Base-by-base conservation (phyloP, 2,329 filamentous ascomycete species). In the Penicillium sp. region DNA sequence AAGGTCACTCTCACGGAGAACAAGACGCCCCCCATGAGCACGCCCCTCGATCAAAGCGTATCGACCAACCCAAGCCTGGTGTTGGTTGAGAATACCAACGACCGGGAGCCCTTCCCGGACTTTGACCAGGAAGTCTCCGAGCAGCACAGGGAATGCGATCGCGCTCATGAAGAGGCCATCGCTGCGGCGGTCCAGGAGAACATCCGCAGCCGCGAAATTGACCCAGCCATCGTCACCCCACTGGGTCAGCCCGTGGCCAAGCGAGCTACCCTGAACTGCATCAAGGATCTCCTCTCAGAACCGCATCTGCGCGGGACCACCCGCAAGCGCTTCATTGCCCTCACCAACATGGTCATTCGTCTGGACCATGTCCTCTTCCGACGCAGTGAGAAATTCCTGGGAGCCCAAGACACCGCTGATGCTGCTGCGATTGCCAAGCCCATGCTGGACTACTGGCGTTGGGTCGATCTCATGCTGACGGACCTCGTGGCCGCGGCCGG, bases 41-140 rank as follows among this genome's bases (percentile, higher is more conserved):
- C 22, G 1, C 53, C 53, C 14, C 53, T 55, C 7, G 55, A 49
- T 25, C 26, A 37, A 35, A 49, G 45, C 22, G 28, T 37, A 3
- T 49, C 52, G 2, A 25, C 10, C 30, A 25, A 25, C 14, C 35
- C 43, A 3, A 56, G 52, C 46, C 14, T 45, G 28, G n/a, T 56
- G 19, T n/a, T 33, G 16, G 19, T 52, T 22, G 38, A 59, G 4
- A 22, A 26, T 22, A 8, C 37, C 26, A 28, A 56, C 22, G 35
- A 52, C 19, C 59, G 59, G 0, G 72, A 74, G 42, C 66, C 70
- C 0, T 75, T 75, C 22, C 72, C 72, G 0, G 68, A 69, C 11
- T 74, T 72, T 52, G 58, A 70, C 43, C 64, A 69, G 26, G 58
- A 57, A 8, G 65, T 62, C 53, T 35, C 53, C 11, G 53, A 55